Evolutionary conservation across 2,329 filamentous ascomycete species (phyloP).

Genomic region (Colletotrichum cuscutae): DNA sequence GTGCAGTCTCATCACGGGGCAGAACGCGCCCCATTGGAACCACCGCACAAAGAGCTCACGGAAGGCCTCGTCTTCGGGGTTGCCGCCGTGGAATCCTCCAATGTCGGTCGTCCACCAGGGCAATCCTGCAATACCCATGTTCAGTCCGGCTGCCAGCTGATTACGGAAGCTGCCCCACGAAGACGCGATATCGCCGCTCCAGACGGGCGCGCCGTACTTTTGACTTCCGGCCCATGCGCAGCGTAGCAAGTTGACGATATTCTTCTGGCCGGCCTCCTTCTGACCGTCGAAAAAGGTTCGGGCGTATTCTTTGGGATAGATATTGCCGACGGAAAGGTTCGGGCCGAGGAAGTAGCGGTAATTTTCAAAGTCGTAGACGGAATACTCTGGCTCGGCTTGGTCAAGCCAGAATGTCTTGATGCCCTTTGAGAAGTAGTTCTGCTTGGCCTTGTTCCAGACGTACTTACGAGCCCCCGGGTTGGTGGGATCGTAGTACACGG

Average conservation of each 20-base stretch:
- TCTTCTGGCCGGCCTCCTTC: slow-evolving; percentile 59
- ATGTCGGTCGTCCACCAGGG: slow-evolving; percentile 79
- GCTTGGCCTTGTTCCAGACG: slow-evolving; percentile 67
- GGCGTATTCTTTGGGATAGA: slow-evolving; percentile 69
- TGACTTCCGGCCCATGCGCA: slow-evolving; percentile 67
- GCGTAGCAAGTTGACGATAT: slow-evolving; percentile 65
- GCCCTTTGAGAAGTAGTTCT: slow-evolving; percentile 71
- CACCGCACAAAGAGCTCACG: slow-evolving; percentile 73
- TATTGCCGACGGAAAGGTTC: slow-evolving; percentile 61
- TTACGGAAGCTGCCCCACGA: slow-evolving; percentile 69
- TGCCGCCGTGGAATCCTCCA: slow-evolving; percentile 75
- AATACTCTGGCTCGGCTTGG: slow-evolving; percentile 75
- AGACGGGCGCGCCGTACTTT: slow-evolving; percentile 72
- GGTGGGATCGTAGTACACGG: slow-evolving; percentile 71
- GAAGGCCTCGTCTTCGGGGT: slow-evolving; percentile 64
- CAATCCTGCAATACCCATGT: slow-evolving; percentile 72
- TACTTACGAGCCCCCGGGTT: slow-evolving; percentile 67
- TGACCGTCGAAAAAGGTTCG: slow-evolving; percentile 70
- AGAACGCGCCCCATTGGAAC: slow-evolving; percentile 77
- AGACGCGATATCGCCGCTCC: slow-evolving; percentile 74
- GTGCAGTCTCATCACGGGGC: slow-evolving; percentile 74
- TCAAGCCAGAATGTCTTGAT: slow-evolving; percentile 76
- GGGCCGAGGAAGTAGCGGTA: slow-evolving; percentile 66
- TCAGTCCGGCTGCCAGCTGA: slow-evolving; percentile 71
- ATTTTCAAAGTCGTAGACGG: slow-evolving; percentile 73